Conservation (phyloP, 2,329 filamentous ascomycete genomes). For the Talaromyces sp. region DNA sequence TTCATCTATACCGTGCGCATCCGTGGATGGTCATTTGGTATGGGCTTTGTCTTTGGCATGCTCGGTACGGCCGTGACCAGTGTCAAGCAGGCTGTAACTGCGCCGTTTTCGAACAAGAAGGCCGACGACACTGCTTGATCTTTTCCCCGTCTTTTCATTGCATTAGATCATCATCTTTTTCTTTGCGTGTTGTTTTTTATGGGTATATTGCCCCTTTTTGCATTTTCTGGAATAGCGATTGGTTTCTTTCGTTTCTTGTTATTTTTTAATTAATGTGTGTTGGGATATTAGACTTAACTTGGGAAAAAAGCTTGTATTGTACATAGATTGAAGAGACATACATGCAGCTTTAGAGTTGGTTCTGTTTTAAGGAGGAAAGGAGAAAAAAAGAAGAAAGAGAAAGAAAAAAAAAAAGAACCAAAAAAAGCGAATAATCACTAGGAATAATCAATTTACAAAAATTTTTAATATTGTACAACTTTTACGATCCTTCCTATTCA, state of each 20-base stretch:
- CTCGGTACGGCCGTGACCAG: slow-evolving; percentile 38
- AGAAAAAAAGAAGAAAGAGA: neutral
- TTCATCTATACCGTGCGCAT: slow-evolving; percentile 71
- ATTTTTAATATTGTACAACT: neutral
- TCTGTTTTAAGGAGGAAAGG: neutral
- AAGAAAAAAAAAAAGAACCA: neutral
- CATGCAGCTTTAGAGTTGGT: neutral
- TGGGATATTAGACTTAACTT: neutral
- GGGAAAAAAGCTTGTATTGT: neutral
- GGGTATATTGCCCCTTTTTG: neutral
- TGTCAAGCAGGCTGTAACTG: slow-evolving; percentile 19
- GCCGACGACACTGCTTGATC: neutral
- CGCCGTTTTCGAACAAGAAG: slow-evolving; percentile 2
- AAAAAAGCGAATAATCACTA: neutral
- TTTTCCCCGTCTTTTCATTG: neutral
- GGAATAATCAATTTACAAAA: neutral
- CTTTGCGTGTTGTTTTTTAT: neutral
- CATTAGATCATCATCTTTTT: neutral
- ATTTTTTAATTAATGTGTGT: neutral
- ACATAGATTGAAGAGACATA: neutral
- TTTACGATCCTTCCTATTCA: neutral
- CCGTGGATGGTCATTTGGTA: slow-evolving; percentile 65
- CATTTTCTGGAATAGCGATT: neutral
- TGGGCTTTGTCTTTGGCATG: slow-evolving; percentile 52
- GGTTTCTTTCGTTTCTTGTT: neutral